Conservation (phyloP, 768 basidiomycete genomes). For the Filobasidium wieringae region DNA sequence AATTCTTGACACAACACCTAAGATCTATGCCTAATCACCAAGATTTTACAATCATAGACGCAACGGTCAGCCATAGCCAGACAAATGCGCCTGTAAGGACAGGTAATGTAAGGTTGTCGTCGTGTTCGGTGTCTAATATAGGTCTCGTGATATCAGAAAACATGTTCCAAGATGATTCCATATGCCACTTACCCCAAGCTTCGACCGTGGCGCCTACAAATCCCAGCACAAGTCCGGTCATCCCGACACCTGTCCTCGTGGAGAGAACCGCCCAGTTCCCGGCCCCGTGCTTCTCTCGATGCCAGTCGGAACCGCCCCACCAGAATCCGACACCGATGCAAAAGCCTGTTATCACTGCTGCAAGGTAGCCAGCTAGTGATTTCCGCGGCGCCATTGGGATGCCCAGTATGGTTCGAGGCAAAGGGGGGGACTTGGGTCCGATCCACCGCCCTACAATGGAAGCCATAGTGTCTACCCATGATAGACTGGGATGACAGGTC, state of each 20-base stretch:
- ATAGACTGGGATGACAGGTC: constrained; percentile 49
- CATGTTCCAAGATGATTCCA: neutral
- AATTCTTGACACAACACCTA: too few species aligned
- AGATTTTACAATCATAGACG: too few species aligned
- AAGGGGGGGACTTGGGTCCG: constrained; percentile 55
- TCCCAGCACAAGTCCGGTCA: constrained; percentile 52
- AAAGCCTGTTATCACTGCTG: constrained; percentile 62
- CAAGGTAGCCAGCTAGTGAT: constrained; percentile 70
- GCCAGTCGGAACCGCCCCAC: constrained; percentile 34
- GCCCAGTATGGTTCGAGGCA: constrained; percentile 44
- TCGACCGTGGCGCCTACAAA: constrained; percentile 72
- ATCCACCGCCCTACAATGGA: constrained; percentile 78
- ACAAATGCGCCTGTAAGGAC: constrained; percentile 68
- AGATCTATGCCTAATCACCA: too few species aligned
- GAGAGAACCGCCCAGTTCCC: constrained; percentile 41
- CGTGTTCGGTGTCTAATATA: constrained; percentile 62
- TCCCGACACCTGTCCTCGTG: constrained; percentile 4
- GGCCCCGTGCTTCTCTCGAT: constrained; percentile 19
- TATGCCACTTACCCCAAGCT: constrained; percentile 57
- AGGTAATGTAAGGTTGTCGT: constrained; percentile 83
- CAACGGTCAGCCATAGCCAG: constrained; percentile 43
- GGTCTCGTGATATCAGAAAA: neutral
- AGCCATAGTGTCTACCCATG: constrained; percentile 91
- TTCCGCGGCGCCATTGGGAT: constrained; percentile 58
- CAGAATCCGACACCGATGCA: constrained; percentile 62